A percentile compares a stretch with the other conserved stretches of the same genome.
phyloP scores from a whole-genome alignment of 2,329 filamentous ascomycete genomes.

The Aureobasidium sp. region DNA sequence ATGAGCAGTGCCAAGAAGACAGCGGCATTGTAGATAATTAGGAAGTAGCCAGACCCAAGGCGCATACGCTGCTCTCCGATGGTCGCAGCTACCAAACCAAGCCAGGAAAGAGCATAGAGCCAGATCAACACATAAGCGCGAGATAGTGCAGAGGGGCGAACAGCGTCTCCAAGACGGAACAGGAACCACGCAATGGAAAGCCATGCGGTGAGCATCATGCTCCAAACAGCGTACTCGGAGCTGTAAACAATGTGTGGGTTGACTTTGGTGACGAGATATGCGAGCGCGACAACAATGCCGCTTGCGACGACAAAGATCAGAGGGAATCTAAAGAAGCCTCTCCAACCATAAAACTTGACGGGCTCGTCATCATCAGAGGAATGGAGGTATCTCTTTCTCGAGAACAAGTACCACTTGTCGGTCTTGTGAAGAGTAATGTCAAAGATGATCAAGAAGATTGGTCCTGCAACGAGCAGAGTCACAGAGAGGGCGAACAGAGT shows the following conservation, averaged over 20 bases:
- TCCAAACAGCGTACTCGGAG: slow-evolving; percentile 79
- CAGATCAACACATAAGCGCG: slow-evolving; percentile 75
- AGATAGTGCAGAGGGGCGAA: slow-evolving; percentile 79
- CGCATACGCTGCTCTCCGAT: slow-evolving; percentile 69
- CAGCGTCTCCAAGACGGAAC: slow-evolving; percentile 67
- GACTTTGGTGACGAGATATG: slow-evolving; percentile 69
- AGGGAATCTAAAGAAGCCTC: slow-evolving; percentile 78
- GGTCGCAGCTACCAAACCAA: slow-evolving; percentile 62
- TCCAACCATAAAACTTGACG: slow-evolving; percentile 63
- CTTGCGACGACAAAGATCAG: slow-evolving; percentile 64
- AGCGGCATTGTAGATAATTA: slow-evolving; percentile 71
- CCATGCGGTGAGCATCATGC: slow-evolving; percentile 77
- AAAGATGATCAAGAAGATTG: slow-evolving; percentile 63
- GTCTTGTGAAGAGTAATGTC: slow-evolving; percentile 60
- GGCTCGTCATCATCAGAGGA: slow-evolving; percentile 53
- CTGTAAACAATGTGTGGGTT: slow-evolving; percentile 91
- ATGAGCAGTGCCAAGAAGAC: slow-evolving; percentile 69
- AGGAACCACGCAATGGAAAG: slow-evolving; percentile 78
- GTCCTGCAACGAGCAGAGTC: slow-evolving; percentile 71
- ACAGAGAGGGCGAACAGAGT: slow-evolving; percentile 86
- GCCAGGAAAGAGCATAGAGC: slow-evolving; percentile 72
- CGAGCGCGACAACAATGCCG: slow-evolving; percentile 62
- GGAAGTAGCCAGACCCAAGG: slow-evolving; percentile 69
- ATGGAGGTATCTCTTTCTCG: slow-evolving; percentile 56
- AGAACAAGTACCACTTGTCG: slow-evolving; percentile 87